phyloP scores from a whole-genome alignment of 176 grass and related monocot genomes.

The Triticum turgidum region DNA sequence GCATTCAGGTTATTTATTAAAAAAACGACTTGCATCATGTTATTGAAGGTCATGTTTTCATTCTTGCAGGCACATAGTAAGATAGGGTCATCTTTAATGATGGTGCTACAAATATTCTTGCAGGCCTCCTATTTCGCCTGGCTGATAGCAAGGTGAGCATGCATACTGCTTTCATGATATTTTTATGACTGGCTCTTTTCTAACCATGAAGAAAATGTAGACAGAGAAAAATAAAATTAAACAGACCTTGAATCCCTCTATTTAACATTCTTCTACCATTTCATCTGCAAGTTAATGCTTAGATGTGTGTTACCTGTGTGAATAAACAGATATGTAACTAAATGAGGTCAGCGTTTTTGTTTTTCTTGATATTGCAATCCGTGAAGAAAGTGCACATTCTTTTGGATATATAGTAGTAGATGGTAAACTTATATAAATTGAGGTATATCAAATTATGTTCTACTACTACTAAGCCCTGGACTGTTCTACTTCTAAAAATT shows the following conservation, averaged over 20 bases:
- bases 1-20: neutral
- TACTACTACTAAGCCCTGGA: neutral
- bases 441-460: neutral
- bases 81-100: constrained; percentile 15
- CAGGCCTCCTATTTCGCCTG: constrained; percentile 31
- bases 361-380: constrained; percentile 11
- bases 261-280: constrained; percentile 7
- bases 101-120: neutral
- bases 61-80: constrained; percentile 51
- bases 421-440: neutral
- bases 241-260: neutral
- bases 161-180: constrained; percentile 10
- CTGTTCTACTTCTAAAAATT: constrained; percentile 21
- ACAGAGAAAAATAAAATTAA: neutral
- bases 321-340: neutral
- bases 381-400: neutral
- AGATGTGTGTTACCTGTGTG: neutral
- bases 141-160: constrained; percentile 49
- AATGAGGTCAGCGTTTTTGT: constrained; percentile 10
- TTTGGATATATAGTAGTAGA: neutral
- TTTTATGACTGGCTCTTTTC: neutral
- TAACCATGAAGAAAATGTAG: neutral
- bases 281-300: neutral
- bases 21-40: neutral
- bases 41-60: constrained; percentile 21